These are phyloP conservation scores for Ogataea trehalophila DNA, from an alignment of 805 yeast genomes.

Conservation along the genomic window DNA sequence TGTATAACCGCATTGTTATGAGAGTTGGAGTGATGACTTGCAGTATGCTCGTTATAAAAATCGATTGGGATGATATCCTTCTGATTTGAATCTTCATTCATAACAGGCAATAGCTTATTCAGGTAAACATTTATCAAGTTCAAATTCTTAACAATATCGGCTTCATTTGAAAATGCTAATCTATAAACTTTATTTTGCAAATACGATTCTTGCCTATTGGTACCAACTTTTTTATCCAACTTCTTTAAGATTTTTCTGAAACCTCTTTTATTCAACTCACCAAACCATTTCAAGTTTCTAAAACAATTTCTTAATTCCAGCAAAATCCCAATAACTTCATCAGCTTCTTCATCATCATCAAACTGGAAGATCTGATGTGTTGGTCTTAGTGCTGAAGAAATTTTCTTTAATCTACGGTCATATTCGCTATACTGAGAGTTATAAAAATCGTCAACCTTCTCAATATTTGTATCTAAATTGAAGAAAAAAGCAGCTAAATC, in stretches of 20 bases:
- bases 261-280: slow-evolving; percentile 88
- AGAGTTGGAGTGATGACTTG: not conserved
- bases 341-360: slow-evolving; percentile 48
- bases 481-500: slow-evolving; percentile 65
- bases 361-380: slow-evolving; percentile 10
- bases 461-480: slow-evolving; percentile 75
- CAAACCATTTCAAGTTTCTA: slow-evolving; percentile 88
- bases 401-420: slow-evolving; percentile 55
- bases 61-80: slow-evolving; percentile 15
- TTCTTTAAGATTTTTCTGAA: slow-evolving; percentile 85
- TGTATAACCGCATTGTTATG: not conserved
- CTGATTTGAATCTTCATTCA: slow-evolving; percentile 11
- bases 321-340: slow-evolving; percentile 61
- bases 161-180: slow-evolving; percentile 71
- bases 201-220: slow-evolving; percentile 50
- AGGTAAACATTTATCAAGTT: slow-evolving; percentile 47
- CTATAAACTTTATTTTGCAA: slow-evolving; percentile 66
- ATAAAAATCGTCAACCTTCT: slow-evolving; percentile 75
- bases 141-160: slow-evolving; percentile 51
- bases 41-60: slow-evolving; percentile 9
- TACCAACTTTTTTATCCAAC: slow-evolving; percentile 77
- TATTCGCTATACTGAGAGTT: slow-evolving; percentile 71
- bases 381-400: slow-evolving; percentile 37
- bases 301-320: slow-evolving; percentile 71
- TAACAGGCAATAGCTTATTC: slow-evolving; percentile 45